Percentiles rank a stretch among this genome's conserved stretches.
Conservation (phyloP, 805 yeast species). For the Teunomyces barrocoloradensis region DNA sequence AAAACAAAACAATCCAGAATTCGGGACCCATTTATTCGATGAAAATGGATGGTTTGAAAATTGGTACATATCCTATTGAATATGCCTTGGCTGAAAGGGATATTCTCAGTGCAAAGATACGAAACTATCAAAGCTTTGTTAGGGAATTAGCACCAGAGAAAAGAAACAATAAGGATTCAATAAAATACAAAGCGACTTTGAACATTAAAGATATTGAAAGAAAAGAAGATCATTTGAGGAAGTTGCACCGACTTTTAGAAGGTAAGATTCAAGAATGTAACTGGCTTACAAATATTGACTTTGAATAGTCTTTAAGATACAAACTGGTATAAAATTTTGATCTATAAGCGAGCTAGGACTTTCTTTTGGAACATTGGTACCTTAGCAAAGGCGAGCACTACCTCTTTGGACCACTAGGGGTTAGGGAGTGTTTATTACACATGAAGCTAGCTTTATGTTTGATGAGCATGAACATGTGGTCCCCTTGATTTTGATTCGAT, state of each 20-base stretch:
- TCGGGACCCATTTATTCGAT: neutral
- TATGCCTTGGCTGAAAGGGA: slow-evolving; percentile 3
- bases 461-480: no score
- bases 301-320: neutral
- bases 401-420: no score
- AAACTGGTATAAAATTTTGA: no score
- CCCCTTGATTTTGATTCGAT: no score
- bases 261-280: neutral
- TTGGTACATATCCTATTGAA: neutral
- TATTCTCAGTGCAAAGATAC: neutral
- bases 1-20: neutral
- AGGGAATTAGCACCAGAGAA: neutral
- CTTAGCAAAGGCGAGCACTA: no score
- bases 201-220: neutral
- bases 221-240: neutral
- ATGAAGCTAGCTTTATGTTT: no score
- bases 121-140: neutral
- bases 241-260: neutral
- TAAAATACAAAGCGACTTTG: neutral
- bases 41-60: neutral
- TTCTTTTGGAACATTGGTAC: no score
- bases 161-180: neutral
- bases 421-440: no score
- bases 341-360: no score
- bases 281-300: neutral